Conservation (phyloP, 805 yeast genomes). For the Candida vartiovaarae region DNA sequence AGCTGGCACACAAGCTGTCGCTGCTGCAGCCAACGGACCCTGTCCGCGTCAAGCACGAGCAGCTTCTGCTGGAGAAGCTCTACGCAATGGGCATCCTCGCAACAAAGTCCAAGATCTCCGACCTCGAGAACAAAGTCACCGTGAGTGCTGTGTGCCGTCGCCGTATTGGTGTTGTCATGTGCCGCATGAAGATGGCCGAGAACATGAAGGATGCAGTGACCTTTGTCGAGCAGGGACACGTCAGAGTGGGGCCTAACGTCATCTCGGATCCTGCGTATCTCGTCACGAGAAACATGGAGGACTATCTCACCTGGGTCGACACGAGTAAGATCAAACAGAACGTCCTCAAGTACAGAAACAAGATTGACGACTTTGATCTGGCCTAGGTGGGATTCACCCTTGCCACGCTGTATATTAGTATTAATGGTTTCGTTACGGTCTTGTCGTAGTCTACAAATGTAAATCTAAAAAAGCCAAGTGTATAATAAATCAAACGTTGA, state of each 20-base stretch:
- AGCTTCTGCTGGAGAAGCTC: conserved; percentile 77
- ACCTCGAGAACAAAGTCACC: conserved; percentile 83
- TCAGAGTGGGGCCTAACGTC: conserved; percentile 92
- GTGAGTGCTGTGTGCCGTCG: conserved; percentile 92
- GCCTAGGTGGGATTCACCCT: conserved; percentile 21
- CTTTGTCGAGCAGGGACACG: conserved; percentile 94
- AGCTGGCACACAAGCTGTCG: conserved; percentile 79
- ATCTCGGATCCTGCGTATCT: conserved; percentile 94
- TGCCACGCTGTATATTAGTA: too few relatives aligned
- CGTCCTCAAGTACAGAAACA: conserved; percentile 79
- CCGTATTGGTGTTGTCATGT: conserved; percentile 91
- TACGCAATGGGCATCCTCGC: conserved; percentile 84
- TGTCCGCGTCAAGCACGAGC: conserved; percentile 81
- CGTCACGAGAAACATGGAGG: conserved; percentile 91
- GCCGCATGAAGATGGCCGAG: conserved; percentile 89
- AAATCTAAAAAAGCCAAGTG: too few relatives aligned
- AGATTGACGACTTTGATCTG: conserved; percentile 52
- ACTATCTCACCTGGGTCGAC: conserved; percentile 97
- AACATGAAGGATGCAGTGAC: conserved; percentile 83
- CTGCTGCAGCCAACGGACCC: conserved; percentile 84
- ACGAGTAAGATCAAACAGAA: conserved; percentile 87
- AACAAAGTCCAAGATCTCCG: conserved; percentile 85
- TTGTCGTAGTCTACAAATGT: too few relatives aligned
- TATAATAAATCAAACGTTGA: too few relatives aligned
- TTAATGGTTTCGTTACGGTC: too few relatives aligned